These are phyloP conservation scores for Scheffersomyces stipitis DNA, from an alignment of 805 yeast genomes.

Conservation along the genomic window DNA sequence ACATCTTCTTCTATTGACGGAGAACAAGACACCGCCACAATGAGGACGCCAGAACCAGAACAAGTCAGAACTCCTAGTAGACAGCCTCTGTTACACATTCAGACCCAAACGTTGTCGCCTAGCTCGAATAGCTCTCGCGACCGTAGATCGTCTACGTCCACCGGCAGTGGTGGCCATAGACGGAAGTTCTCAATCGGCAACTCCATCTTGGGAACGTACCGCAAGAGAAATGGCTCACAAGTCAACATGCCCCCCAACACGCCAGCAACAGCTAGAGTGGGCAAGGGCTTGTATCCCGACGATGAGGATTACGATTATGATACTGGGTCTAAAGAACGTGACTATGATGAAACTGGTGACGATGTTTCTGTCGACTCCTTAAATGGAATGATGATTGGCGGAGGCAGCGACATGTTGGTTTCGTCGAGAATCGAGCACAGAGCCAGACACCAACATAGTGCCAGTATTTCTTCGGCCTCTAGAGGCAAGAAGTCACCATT, in stretches of 20 bases:
- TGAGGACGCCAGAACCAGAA: constrained; percentile 27
- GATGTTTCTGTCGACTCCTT: constrained; percentile 57
- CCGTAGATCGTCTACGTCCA: constrained; percentile 39
- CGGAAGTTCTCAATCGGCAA: constrained; percentile 66
- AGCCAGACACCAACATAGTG: constrained; percentile 34
- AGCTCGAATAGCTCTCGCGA: constrained; percentile 24
- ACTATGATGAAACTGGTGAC: constrained; percentile 41
- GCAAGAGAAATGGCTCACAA: constrained; percentile 48
- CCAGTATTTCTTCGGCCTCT: constrained; percentile 18
- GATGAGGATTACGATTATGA: constrained; percentile 31
- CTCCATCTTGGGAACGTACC: constrained; percentile 46
- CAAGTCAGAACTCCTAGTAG: constrained; percentile 29
- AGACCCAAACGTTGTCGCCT: constrained; percentile 30
- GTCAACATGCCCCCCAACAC: constrained; percentile 51
- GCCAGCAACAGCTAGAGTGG: constrained; percentile 49
- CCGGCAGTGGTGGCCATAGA: constrained; percentile 45
- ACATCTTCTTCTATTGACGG: constrained; percentile 31
- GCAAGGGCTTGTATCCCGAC: constrained; percentile 26
- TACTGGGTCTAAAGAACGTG: constrained; percentile 25
- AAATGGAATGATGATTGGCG: constrained; percentile 48
- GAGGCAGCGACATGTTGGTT: constrained; percentile 59
- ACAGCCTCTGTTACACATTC: constrained; percentile 38
- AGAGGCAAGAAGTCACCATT: constrained; percentile 50
- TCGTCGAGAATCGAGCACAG: constrained; percentile 59
- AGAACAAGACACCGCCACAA: constrained; percentile 13